Percentiles rank a stretch among this genome's conserved stretches.
phyloP scores from a whole-genome alignment of 306 rosid species.

The Pachyrhizus erosus region DNA sequence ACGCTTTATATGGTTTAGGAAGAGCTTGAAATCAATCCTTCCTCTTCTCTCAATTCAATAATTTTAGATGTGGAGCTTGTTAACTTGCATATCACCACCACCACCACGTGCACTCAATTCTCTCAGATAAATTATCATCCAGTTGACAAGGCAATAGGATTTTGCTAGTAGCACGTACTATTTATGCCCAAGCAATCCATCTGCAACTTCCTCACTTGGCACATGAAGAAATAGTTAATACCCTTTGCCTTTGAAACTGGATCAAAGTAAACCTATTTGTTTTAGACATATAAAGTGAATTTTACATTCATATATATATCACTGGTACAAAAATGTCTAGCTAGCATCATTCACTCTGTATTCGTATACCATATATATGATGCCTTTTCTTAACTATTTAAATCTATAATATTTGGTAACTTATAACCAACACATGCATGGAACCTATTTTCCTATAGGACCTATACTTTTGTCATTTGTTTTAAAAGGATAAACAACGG shows the following conservation, averaged over 20 bases:
- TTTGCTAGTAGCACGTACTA: neutral
- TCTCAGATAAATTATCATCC: neutral
- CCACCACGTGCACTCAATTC: slow-evolving; percentile 20
- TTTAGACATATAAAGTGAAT: neutral
- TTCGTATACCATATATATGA: neutral
- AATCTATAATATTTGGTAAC: neutral
- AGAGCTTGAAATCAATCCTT: neutral
- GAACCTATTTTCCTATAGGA: neutral
- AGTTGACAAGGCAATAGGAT: slow-evolving; percentile 37
- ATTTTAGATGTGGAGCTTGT: neutral
- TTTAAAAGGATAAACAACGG: slow-evolving; percentile 11
- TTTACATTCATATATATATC: neutral
- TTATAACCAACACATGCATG: neutral
- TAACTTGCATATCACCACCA: neutral
- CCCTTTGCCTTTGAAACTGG: neutral
- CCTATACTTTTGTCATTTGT: slow-evolving; percentile 1
- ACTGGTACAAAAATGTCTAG: neutral
- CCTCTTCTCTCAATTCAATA: neutral
- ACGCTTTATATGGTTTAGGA: neutral
- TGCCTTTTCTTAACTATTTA: neutral
- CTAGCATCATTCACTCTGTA: neutral
- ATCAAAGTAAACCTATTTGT: neutral
- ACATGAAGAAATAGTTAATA: neutral
- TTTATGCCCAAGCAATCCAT: slow-evolving; percentile 33
- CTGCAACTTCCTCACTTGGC: slow-evolving; percentile 16